Evolutionary conservation across 305 asterid species (phyloP).

Genomic region (Fraxinus albicans): DNA sequence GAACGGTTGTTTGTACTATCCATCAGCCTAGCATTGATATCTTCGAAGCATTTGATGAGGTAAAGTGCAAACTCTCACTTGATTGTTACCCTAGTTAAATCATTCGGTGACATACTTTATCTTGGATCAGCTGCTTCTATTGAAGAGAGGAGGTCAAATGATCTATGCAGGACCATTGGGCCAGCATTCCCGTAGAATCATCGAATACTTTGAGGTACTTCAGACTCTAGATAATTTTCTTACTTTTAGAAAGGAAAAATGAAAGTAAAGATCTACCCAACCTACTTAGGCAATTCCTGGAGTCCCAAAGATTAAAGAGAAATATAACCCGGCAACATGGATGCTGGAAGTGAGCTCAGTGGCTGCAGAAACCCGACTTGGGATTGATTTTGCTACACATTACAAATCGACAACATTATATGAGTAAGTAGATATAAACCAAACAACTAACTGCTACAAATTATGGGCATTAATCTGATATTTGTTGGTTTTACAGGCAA

Average conservation of each 20-base stretch:
- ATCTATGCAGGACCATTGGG: conserved; percentile 95
- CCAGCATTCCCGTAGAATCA: conserved; percentile 58
- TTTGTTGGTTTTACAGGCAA: conserved; percentile 27
- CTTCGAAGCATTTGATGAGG: conserved; percentile 93
- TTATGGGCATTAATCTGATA: not conserved
- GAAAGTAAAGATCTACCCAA: not conserved
- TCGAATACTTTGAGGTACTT: conserved; percentile 86
- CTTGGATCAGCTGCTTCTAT: conserved; percentile 61
- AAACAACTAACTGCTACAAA: not conserved
- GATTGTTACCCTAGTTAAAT: not conserved
- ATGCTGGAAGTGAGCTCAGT: conserved; percentile 94
- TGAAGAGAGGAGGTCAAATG: conserved; percentile 95
- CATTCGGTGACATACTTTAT: conserved; percentile 3
- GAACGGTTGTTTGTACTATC: conserved; percentile 89
- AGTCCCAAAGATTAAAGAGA: conserved; percentile 69
- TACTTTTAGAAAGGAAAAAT: not conserved
- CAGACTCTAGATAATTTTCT: not conserved
- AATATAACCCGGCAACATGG: conserved; percentile 96
- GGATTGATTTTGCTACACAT: conserved; percentile 76
- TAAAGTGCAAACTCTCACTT: conserved; percentile 9
- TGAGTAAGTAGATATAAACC: conserved; percentile 46
- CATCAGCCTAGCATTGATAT: conserved; percentile 95
- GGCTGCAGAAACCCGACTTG: conserved; percentile 65
- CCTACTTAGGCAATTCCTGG: conserved; percentile 62
- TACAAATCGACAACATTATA: conserved; percentile 64